Conservation (phyloP, 106 monocot species). For the Agapanthus africanus region DNA sequence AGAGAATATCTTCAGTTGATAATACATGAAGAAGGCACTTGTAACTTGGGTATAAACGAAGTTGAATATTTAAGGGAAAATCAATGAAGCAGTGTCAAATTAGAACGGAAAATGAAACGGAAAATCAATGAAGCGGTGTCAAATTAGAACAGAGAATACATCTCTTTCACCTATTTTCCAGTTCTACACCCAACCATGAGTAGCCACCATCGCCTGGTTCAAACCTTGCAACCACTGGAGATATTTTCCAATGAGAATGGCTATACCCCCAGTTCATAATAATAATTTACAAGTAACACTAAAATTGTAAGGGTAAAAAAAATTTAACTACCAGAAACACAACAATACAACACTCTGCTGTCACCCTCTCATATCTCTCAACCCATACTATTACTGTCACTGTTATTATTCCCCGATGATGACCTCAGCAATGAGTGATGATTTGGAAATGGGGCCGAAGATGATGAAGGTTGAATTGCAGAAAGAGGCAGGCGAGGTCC, state of each 20-base stretch:
- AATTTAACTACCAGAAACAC: neutral
- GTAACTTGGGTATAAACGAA: no score
- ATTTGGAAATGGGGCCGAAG: slow-evolving; percentile 35
- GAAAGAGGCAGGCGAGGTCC: slow-evolving; percentile 85
- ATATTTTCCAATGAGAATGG: neutral
- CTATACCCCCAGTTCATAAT: neutral
- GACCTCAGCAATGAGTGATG: slow-evolving; percentile 69
- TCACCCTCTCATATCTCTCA: slow-evolving; percentile 5
- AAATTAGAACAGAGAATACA: neutral
- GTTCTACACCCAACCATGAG: neutral
- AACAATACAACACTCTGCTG: neutral
- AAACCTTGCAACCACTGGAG: neutral
- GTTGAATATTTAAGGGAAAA: no score
- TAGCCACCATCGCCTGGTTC: neutral
- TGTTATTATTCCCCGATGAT: slow-evolving; percentile 56
- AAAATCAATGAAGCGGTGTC: neutral
- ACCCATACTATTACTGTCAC: no score
- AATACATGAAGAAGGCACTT: no score
- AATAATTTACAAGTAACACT: slow-evolving; percentile 8
- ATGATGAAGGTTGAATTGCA: slow-evolving; percentile 68
- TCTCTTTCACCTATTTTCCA: neutral
- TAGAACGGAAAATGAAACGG: no score
- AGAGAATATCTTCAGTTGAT: neutral
- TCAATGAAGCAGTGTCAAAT: no score
- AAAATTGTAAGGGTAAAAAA: neutral